Percentiles rank a stretch among this genome's conserved stretches.
Evolutionary conservation across 2,329 filamentous ascomycete genomes (phyloP).

Genomic region (Aspergillus costaricaensis): DNA sequence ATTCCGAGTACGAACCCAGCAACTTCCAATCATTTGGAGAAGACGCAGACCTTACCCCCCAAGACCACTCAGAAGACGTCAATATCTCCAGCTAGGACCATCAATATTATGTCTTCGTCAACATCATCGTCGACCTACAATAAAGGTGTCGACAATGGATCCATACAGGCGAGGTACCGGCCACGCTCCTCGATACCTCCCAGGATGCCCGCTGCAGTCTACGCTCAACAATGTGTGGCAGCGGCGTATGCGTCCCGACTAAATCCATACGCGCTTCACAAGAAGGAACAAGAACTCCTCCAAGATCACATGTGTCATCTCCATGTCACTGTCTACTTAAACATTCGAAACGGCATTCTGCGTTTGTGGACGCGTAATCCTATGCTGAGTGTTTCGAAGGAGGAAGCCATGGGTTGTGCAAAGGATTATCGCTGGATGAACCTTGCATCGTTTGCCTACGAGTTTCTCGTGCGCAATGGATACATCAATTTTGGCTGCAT

Average conservation of each 20-base stretch:
- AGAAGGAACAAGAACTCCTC: constrained; percentile 78
- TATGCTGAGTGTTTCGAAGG: constrained; percentile 73
- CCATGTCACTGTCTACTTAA: constrained; percentile 93
- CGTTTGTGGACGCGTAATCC: constrained; percentile 88
- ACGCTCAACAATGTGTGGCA: constrained; percentile 86
- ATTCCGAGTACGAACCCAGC: constrained; percentile 23
- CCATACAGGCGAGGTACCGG: constrained; percentile 55
- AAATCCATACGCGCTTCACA: constrained; percentile 84
- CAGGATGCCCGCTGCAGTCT: constrained; percentile 70
- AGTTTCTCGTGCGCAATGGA: constrained; percentile 87
- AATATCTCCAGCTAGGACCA: constrained; percentile 27
- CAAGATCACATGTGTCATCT: constrained; percentile 79
- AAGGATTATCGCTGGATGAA: constrained; percentile 87
- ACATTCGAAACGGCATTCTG: constrained; percentile 92
- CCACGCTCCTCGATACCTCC: constrained; percentile 83
- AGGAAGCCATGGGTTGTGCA: constrained; percentile 88
- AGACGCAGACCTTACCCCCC: constrained; percentile 27
- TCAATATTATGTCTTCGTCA: constrained; percentile 16
- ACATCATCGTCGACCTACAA: constrained; percentile 20
- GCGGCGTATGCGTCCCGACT: constrained; percentile 87
- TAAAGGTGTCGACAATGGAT: constrained; percentile 27
- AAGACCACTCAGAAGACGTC: constrained; percentile 28
- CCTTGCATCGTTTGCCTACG: constrained; percentile 81
- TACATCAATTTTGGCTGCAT: constrained; percentile 98
- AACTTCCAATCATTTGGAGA: constrained; percentile 30